Percentiles rank a stretch among this genome's conserved stretches.
Conservation (phyloP, 148 eudicot genomes). For the Selenicereus undatus region DNA sequence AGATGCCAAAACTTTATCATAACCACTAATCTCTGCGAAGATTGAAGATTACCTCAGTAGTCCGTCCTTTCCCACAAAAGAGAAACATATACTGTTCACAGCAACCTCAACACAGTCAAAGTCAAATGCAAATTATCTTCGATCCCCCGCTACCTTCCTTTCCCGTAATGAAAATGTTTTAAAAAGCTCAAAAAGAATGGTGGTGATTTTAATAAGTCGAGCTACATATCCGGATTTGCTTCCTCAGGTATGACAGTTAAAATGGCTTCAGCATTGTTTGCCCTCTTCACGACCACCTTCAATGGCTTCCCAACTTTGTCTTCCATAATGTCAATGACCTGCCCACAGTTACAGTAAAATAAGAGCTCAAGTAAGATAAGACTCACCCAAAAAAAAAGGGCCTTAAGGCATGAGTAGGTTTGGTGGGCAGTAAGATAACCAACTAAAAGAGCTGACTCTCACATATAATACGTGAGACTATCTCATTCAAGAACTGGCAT, state of each 20-base stretch:
- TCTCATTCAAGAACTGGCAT: no score
- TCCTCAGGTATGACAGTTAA: slow-evolving; percentile 80
- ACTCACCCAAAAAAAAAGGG: no score
- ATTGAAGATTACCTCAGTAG: slow-evolving; percentile 2
- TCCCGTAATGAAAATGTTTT: neutral
- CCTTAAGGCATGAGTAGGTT: no score
- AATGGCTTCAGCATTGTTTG: slow-evolving; percentile 38
- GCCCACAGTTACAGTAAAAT: slow-evolving; percentile 2
- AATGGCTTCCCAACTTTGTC: slow-evolving; percentile 78
- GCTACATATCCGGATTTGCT: slow-evolving; percentile 81
- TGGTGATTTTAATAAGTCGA: neutral
- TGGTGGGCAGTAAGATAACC: no score
- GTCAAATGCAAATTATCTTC: neutral
- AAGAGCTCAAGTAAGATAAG: neutral
- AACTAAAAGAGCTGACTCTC: neutral
- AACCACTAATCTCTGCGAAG: neutral
- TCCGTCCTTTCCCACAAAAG: neutral
- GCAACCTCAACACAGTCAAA: neutral
- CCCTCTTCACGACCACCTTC: slow-evolving; percentile 71
- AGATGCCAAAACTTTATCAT: neutral
- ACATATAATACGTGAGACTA: neutral
- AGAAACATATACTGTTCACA: neutral
- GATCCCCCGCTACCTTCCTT: neutral
- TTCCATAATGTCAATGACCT: slow-evolving; percentile 77
- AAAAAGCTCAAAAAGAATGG: neutral